Evolutionary conservation across 164 flowering plant species (phyloP), one percentile per base, ranked within the genome.

Genomic region (Sextonia rubra): DNA sequence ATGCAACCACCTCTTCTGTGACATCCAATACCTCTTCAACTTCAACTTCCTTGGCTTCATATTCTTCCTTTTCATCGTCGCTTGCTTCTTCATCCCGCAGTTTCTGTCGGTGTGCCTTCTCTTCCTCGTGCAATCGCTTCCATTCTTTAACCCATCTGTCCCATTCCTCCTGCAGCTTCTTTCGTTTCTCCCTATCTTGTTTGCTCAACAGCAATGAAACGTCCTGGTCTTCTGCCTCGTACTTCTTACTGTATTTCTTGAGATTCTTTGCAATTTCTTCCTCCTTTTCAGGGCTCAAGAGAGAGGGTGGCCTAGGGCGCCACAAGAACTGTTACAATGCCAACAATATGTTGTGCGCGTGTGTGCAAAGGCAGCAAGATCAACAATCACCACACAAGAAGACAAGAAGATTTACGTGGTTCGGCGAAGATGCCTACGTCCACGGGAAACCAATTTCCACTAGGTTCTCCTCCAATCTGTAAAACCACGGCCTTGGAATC

Each of bases 161-260:
- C 99, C 99, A 96, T 69, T 93, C 97, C 12, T 90, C 95, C 84
- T 89, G 91, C 79, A 91, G 48, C 85, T 60, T 48, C 87, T 73
- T 91, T 65, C 99, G 78, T 85, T 86, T 90, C 83, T 96, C 98
- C 2, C 97, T 78, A 17, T 96, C 99, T 72, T 93, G 98, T 80
- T 96, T 98, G 24, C 95, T 89, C 82, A 96, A 78, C 5, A 79
- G 85, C 85, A 84, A 9, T 0, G 97, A 87, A 8, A 92, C 98
- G 69, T 91, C 99, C 76, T 96, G 98, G 74, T 96, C 99, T 76
- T 96, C 97, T 11, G 86, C 90, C 80, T 96, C 99, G 7, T 91
- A 96, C 82, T 90, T 96, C 88, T 91, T 96, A 69, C 97, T 90
- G 82, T 93, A 96, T 75, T 88, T 90, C 87, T 91, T 96, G 69